A percentile compares a stretch with the other conserved stretches of the same genome.
phyloP scores from a whole-genome alignment of 371 early-diverging fungal genomes.

The Rhizopus arrhizus region DNA sequence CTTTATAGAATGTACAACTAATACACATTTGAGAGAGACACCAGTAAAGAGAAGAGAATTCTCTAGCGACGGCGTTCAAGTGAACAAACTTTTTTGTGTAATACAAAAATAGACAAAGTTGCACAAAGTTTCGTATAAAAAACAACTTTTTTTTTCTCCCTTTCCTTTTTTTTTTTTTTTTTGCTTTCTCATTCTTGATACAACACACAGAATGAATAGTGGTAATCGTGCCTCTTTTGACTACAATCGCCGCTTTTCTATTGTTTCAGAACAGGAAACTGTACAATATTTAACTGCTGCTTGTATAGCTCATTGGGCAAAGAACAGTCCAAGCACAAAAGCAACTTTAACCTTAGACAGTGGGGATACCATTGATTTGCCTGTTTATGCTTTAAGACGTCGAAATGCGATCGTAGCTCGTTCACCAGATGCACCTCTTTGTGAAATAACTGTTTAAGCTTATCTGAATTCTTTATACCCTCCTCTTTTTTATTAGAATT shows the following conservation, averaged over 20 bases:
- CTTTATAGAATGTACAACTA: too few species aligned
- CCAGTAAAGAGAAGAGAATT: too few species aligned
- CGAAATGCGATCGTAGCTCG: constrained; percentile 46
- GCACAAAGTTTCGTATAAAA: background rate
- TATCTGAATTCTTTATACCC: background rate
- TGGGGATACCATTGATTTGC: constrained; percentile 40
- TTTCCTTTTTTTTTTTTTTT: background rate
- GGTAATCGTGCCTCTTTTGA: background rate
- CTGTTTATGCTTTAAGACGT: constrained; percentile 44
- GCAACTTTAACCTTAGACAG: constrained; percentile 38
- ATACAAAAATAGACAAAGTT: too few species aligned
- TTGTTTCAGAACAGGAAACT: constrained; percentile 25
- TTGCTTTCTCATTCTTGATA: background rate
- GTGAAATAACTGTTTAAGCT: constrained; percentile 12
- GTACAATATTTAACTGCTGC: constrained; percentile 32
- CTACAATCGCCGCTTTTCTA: constrained; percentile 28
- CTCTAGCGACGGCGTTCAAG: too few species aligned
- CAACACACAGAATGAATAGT: background rate
- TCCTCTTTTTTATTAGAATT: background rate
- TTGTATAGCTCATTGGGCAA: constrained; percentile 34
- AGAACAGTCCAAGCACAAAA: constrained; percentile 31
- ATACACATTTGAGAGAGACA: too few species aligned
- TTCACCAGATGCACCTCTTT: constrained; percentile 39
- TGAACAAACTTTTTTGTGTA: too few species aligned
- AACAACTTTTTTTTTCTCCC: background rate